Evolutionary conservation across 192 early-diverging fungal genomes (phyloP).

Genomic region (Gigaspora rosea): DNA sequence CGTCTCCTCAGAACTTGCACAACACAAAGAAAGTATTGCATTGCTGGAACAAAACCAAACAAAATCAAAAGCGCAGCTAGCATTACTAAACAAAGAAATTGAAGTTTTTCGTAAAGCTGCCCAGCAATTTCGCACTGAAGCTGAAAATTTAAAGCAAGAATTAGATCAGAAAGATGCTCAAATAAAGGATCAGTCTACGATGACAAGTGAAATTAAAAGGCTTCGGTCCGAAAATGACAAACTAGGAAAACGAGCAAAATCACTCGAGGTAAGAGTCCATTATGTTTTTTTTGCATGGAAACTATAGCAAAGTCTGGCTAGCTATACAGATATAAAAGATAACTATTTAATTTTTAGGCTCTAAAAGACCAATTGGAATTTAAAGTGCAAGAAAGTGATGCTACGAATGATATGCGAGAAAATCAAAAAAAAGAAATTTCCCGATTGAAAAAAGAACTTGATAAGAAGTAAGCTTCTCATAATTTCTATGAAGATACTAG

Average conservation of each 20-base stretch:
- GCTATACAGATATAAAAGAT: too few species aligned
- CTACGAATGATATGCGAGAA: background rate
- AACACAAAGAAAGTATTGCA: background rate
- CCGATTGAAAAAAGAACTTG: conserved; percentile 7
- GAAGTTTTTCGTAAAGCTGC: conserved; percentile 2
- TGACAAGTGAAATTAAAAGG: background rate
- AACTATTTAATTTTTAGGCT: background rate
- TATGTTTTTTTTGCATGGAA: background rate
- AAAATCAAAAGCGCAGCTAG: background rate
- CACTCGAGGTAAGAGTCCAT: conserved; percentile 2
- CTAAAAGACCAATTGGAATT: conserved; percentile 6
- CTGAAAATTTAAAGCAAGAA: background rate
- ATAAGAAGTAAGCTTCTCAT: conserved; percentile 6
- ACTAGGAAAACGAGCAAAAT: background rate
- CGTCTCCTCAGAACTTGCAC: background rate
- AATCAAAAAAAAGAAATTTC: background rate
- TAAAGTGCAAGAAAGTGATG: background rate
- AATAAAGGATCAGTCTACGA: background rate
- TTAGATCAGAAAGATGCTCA: background rate
- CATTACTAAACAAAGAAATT: background rate
- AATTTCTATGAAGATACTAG: background rate
- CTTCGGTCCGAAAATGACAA: conserved; percentile 10
- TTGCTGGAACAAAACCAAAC: background rate
- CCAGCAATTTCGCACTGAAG: background rate
- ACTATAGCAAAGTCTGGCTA: too few species aligned